These are phyloP conservation scores for Laburnicola sp. DNA, from an alignment of 2,329 filamentous ascomycete genomes.

Conservation along the genomic window DNA sequence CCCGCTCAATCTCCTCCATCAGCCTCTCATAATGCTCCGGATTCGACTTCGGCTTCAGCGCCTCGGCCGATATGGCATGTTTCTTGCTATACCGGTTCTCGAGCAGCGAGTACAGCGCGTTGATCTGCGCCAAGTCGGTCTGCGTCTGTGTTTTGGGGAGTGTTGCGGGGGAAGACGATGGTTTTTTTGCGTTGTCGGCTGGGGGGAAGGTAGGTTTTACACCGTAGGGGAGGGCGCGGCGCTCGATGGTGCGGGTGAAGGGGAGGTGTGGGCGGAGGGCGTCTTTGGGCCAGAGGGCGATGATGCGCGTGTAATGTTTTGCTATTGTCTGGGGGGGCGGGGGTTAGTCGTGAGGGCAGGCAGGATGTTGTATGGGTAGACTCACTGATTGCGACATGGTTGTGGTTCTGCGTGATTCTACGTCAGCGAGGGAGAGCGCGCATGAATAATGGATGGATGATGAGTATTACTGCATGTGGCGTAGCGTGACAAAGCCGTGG, in stretches of 20 bases:
- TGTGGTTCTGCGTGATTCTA: neutral
- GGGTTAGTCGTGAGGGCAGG: neutral
- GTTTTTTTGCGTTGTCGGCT: slow-evolving; percentile 13
- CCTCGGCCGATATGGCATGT: slow-evolving; percentile 31
- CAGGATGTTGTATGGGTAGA: neutral
- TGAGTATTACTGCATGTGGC: neutral
- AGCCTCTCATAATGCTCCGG: slow-evolving; percentile 42
- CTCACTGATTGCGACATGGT: slow-evolving; percentile 6
- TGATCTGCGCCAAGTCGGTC: slow-evolving; percentile 54
- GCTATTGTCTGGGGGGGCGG: slow-evolving; percentile 35
- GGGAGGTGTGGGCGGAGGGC: slow-evolving; percentile 52
- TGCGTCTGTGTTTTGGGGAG: slow-evolving; percentile 21
- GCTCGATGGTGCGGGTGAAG: slow-evolving; percentile 50
- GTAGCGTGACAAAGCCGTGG: slow-evolving; percentile 7
- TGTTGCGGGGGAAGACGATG: slow-evolving; percentile 12
- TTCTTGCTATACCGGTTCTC: slow-evolving; percentile 60
- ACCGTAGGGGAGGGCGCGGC: slow-evolving; percentile 42
- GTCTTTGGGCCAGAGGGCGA: slow-evolving; percentile 55
- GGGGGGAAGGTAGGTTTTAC: slow-evolving; percentile 27
- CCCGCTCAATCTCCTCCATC: slow-evolving; percentile 42
- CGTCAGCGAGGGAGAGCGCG: neutral
- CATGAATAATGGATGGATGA: slow-evolving; percentile 1
- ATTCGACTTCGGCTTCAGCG: slow-evolving; percentile 39
- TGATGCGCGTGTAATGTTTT: slow-evolving; percentile 56
- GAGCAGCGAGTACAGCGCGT: slow-evolving; percentile 63